Percentiles rank a stretch among this genome's conserved stretches.
phyloP scores from a whole-genome alignment of 2,329 filamentous ascomycete species.

The Fusarium concolor region DNA sequence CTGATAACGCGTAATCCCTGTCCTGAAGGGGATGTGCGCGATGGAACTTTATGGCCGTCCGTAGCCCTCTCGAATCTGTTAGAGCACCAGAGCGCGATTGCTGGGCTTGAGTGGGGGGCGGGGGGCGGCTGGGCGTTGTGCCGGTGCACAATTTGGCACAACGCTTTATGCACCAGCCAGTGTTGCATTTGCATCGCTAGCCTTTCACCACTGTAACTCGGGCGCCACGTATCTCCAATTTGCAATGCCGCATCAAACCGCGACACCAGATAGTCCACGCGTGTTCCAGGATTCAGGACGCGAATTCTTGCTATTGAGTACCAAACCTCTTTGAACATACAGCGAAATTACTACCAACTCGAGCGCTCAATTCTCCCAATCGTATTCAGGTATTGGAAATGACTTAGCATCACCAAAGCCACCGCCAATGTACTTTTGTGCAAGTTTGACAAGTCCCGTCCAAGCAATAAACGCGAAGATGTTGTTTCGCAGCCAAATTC shows the following conservation, averaged over 20 bases:
- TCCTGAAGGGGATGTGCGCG: rapidly evolving
- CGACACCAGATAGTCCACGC: too few species aligned
- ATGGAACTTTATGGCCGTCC: not conserved
- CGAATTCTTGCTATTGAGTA: too few species aligned
- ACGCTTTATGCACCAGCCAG: too few species aligned
- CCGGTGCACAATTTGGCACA: not conserved
- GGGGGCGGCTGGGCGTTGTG: too few species aligned
- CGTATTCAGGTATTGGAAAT: conserved; percentile 54
- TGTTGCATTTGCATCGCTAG: too few species aligned
- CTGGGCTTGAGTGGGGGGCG: too few species aligned
- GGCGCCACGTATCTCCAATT: not conserved
- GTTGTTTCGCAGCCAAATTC: conserved; percentile 57
- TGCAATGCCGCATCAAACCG: too few species aligned
- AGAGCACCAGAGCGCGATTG: not conserved
- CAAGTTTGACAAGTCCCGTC: conserved; percentile 49
- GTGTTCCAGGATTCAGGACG: too few species aligned
- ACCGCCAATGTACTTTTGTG: conserved; percentile 43
- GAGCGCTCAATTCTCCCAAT: conserved; percentile 17
- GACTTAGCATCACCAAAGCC: conserved; percentile 41
- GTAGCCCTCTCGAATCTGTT: not conserved
- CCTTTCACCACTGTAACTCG: too few species aligned
- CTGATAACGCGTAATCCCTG: not conserved
- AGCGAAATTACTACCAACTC: too few species aligned
- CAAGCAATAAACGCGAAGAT: conserved; percentile 56
- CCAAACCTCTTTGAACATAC: too few species aligned